Evolutionary conservation across 2,329 filamentous ascomycete genomes (phyloP).

Genomic region (Zelopaecilomyces penicillatus): DNA sequence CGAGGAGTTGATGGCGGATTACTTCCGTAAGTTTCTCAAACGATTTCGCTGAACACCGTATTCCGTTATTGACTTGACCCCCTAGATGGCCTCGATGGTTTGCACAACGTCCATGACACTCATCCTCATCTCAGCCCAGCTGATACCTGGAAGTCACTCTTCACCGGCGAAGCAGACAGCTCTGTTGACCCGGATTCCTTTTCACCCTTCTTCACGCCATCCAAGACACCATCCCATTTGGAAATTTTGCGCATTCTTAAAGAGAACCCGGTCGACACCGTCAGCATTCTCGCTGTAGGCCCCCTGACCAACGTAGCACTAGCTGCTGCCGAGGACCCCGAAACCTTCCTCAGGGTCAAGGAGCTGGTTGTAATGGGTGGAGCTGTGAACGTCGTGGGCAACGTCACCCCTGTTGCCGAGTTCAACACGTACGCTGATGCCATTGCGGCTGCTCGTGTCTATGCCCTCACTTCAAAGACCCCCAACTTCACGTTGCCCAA

Average conservation of each 20-base stretch:
- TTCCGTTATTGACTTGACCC: no score
- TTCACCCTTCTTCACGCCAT: conserved; percentile 64
- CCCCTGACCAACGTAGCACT: conserved; percentile 90
- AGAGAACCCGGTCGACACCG: conserved; percentile 72
- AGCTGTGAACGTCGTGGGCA: conserved; percentile 69
- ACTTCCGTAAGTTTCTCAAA: conserved; percentile 62
- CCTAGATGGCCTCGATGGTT: conserved; percentile 64
- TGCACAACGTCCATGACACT: conserved; percentile 66
- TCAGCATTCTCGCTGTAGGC: conserved; percentile 85
- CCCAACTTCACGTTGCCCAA: conserved; percentile 77
- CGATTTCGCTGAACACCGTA: not conserved
- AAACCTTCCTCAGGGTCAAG: conserved; percentile 80
- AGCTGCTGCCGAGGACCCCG: conserved; percentile 79
- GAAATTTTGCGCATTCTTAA: conserved; percentile 83
- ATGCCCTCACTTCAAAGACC: conserved; percentile 63
- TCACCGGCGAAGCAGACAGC: conserved; percentile 30
- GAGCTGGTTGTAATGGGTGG: conserved; percentile 96
- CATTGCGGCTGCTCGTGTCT: conserved; percentile 66
- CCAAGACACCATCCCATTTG: conserved; percentile 63
- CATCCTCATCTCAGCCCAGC: conserved; percentile 66
- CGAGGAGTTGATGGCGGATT: conserved; percentile 69
- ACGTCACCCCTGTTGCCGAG: conserved; percentile 77
- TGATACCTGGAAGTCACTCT: conserved; percentile 67
- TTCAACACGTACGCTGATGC: conserved; percentile 94
- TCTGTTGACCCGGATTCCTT: conserved; percentile 35